phyloP scores from a whole-genome alignment of 176 grass and related monocot genomes.

The Aegilops longissima region DNA sequence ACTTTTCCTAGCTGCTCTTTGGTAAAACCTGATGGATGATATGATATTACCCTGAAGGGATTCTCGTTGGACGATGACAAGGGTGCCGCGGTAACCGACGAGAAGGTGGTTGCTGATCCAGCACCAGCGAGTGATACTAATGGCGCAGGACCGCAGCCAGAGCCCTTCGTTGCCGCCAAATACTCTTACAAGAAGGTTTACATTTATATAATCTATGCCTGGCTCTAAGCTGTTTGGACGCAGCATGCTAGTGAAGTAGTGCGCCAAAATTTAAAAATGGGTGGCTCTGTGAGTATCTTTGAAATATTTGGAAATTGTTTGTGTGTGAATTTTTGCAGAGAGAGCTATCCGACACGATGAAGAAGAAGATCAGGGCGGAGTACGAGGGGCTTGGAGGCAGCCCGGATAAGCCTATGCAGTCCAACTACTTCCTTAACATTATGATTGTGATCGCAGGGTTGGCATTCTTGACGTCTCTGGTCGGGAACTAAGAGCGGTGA shows the following conservation, averaged over 20 bases:
- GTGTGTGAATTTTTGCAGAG: constrained; percentile 36
- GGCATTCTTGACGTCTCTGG: constrained; percentile 79
- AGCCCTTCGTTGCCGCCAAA: constrained; percentile 81
- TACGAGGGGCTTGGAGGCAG: constrained; percentile 90
- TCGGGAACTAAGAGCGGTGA: constrained; percentile 46
- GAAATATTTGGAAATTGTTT: neutral
- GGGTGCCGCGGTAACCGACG: neutral
- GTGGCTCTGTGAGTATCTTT: neutral
- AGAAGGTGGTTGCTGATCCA: constrained; percentile 14
- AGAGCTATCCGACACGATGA: constrained; percentile 79
- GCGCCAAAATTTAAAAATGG: neutral
- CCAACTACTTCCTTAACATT: constrained; percentile 98
- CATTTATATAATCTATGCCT: neutral
- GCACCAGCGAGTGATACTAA: constrained; percentile 16
- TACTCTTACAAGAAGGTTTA: constrained; percentile 82
- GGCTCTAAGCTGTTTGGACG: neutral
- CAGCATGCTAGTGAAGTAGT: constrained; percentile 26
- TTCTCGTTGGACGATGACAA: constrained; percentile 59
- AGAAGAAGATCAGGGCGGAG: constrained; percentile 66
- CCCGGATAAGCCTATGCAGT: constrained; percentile 84
- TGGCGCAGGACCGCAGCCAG: constrained; percentile 40
- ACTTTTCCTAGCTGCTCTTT: neutral
- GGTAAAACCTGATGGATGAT: neutral
- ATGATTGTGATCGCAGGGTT: constrained; percentile 78
- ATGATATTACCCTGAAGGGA: constrained; percentile 51